These are phyloP conservation scores for Amylostereum areolatum DNA, from an alignment of 1,284 basidiomycete species.

Conservation along the genomic window DNA sequence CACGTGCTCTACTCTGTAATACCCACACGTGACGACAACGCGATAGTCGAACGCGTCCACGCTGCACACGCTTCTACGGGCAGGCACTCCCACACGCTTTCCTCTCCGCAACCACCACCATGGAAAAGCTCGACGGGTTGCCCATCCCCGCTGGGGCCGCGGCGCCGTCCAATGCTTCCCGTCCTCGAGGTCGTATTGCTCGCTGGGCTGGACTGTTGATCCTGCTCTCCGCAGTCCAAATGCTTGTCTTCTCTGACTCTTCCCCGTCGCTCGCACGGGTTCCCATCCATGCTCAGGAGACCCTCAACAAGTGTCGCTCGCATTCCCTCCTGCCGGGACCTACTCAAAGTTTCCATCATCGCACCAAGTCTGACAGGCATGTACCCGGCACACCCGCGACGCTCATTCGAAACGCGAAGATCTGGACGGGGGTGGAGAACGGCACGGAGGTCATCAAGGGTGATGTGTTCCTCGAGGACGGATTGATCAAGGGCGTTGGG, in stretches of 20 bases:
- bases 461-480: slow-evolving; percentile 49
- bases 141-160: no score
- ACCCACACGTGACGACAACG: no score
- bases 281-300: slow-evolving; percentile 21
- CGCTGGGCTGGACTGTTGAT: slow-evolving; percentile 2
- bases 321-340: slow-evolving; percentile 34
- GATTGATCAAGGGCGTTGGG: slow-evolving; percentile 48
- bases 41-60: no score
- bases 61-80: no score
- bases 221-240: slow-evolving; percentile 4
- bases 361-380: slow-evolving; percentile 61
- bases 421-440: slow-evolving; percentile 58
- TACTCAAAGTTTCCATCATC: slow-evolving; percentile 38
- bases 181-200: no score
- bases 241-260: not conserved
- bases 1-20: no score
- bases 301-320: slow-evolving; percentile 32
- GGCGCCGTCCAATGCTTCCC: no score
- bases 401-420: slow-evolving; percentile 54
- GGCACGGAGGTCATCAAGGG: slow-evolving; percentile 45
- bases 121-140: no score
- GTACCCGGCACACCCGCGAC: slow-evolving; percentile 54
- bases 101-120: no score
- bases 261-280: slow-evolving; percentile 4
- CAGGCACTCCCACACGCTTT: no score